These are phyloP conservation scores for Fremontodendron californicum DNA, from an alignment of 345 rosid genomes.

Conservation along the genomic window DNA sequence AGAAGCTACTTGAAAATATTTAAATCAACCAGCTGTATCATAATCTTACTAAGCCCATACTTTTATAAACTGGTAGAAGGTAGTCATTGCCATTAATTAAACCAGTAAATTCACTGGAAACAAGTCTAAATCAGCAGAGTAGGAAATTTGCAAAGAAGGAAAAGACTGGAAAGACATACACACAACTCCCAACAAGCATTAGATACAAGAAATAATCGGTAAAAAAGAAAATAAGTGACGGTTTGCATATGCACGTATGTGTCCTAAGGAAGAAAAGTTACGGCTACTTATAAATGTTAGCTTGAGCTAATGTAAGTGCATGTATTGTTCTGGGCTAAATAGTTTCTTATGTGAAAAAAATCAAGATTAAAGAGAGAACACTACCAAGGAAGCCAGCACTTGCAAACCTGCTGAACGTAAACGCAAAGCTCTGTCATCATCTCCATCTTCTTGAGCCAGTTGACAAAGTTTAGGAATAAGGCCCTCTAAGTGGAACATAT, in stretches of 20 bases:
- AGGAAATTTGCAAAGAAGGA: background rate
- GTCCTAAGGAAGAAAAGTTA: background rate
- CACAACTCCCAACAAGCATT: background rate
- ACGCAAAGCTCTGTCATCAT: constrained; percentile 55
- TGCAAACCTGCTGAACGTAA: constrained; percentile 77
- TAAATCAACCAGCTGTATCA: too few relatives aligned
- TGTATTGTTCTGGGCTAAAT: background rate
- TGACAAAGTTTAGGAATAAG: constrained; percentile 83
- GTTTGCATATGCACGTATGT: background rate
- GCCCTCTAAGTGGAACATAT: constrained; percentile 92
- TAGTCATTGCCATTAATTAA: background rate
- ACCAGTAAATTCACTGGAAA: too few relatives aligned
- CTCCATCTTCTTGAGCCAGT: constrained; percentile 80
- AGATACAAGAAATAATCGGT: background rate
- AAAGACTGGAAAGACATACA: background rate
- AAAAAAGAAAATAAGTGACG: background rate
- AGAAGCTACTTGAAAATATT: too few relatives aligned
- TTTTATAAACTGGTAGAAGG: background rate
- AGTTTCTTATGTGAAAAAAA: background rate
- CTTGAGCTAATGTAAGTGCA: background rate
- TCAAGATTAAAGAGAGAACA: background rate
- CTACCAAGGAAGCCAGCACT: constrained; percentile 81
- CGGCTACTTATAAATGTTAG: background rate
- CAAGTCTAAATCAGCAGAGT: too few relatives aligned
- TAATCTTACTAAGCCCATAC: background rate